Conservation (phyloP, 176 grass and related monocot genomes). For the Lolium rigidum region DNA sequence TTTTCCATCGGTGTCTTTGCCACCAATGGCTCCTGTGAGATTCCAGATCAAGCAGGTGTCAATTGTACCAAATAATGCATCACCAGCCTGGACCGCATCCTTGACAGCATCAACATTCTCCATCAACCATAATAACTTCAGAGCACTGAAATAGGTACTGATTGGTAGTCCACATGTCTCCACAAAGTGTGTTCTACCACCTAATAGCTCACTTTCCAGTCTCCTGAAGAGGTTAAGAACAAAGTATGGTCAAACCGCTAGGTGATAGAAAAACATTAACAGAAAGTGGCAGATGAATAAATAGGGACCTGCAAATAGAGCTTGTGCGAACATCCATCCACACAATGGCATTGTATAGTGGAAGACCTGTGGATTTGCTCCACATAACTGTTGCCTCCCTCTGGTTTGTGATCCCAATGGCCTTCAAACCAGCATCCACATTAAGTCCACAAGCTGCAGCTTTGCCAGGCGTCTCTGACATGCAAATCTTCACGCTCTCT, state of each 20-base stretch:
- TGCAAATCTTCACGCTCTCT: constrained; percentile 72
- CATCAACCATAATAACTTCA: constrained; percentile 87
- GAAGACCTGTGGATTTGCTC: constrained; percentile 89
- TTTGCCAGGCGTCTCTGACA: constrained; percentile 64
- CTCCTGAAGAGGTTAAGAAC: constrained; percentile 52
- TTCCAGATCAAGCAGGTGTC: constrained; percentile 99
- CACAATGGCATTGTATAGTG: constrained; percentile 91
- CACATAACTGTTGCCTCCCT: constrained; percentile 91
- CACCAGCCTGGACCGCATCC: constrained; percentile 59
- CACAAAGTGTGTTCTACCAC: constrained; percentile 82
- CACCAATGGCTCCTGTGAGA: constrained; percentile 66
- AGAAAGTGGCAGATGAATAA: background rate
- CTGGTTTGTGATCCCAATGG: constrained; percentile 92
- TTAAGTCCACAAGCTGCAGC: constrained; percentile 59
- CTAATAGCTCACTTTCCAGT: constrained; percentile 74
- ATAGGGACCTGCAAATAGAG: constrained; percentile 68
- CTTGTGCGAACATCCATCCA: constrained; percentile 99
- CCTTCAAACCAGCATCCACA: constrained; percentile 65
- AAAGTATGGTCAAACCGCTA: background rate
- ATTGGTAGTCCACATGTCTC: constrained; percentile 78
- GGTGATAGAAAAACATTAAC: background rate
- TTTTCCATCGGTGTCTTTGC: constrained; percentile 43
- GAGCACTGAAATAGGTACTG: constrained; percentile 95
- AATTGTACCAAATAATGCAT: constrained; percentile 87
- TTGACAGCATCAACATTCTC: constrained; percentile 86